A percentile compares a stretch with the other conserved stretches of the same genome.
Evolutionary conservation across 805 yeast species (phyloP).

Genomic region (Cephaloascus fragrans): DNA sequence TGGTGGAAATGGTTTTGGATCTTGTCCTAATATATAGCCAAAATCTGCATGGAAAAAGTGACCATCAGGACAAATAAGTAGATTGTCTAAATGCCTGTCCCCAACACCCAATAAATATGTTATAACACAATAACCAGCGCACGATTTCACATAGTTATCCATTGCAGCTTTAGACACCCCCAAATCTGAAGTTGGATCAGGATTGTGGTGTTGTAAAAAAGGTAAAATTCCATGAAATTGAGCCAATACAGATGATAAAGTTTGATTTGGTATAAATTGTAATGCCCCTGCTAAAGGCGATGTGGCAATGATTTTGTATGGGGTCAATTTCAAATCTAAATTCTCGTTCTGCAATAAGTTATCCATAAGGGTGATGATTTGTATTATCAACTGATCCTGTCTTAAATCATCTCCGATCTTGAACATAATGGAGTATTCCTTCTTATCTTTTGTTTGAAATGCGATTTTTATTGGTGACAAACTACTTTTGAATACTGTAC

Average conservation of each 20-base stretch:
- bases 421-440: slow-evolving; percentile 73
- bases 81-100: slow-evolving; percentile 90
- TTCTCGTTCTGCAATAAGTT: slow-evolving; percentile 81
- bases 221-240: slow-evolving; percentile 70
- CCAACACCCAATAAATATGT: slow-evolving; percentile 95
- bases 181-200: slow-evolving; percentile 33
- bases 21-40: slow-evolving; percentile 93
- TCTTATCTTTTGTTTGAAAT: slow-evolving; percentile 44
- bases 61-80: slow-evolving; percentile 68
- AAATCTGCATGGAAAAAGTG: slow-evolving; percentile 97
- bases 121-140: slow-evolving; percentile 97
- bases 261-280: slow-evolving; percentile 89
- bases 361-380: slow-evolving; percentile 86
- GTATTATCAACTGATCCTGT: slow-evolving; percentile 96
- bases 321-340: slow-evolving; percentile 77
- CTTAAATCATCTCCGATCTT: slow-evolving; percentile 93
- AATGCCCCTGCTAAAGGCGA: slow-evolving; percentile 88
- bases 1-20: slow-evolving; percentile 98
- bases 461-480: slow-evolving; percentile 81
- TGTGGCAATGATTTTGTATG: slow-evolving; percentile 85
- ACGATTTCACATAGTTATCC: slow-evolving; percentile 91
- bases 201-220: slow-evolving; percentile 58
- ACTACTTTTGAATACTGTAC: slow-evolving; percentile 85
- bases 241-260: slow-evolving; percentile 69
- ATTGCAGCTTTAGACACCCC: slow-evolving; percentile 57